A percentile compares a stretch with the other conserved stretches of the same genome.
Conservation (phyloP, 2,329 filamentous ascomycete genomes). For the Exserohilum rostratum region DNA sequence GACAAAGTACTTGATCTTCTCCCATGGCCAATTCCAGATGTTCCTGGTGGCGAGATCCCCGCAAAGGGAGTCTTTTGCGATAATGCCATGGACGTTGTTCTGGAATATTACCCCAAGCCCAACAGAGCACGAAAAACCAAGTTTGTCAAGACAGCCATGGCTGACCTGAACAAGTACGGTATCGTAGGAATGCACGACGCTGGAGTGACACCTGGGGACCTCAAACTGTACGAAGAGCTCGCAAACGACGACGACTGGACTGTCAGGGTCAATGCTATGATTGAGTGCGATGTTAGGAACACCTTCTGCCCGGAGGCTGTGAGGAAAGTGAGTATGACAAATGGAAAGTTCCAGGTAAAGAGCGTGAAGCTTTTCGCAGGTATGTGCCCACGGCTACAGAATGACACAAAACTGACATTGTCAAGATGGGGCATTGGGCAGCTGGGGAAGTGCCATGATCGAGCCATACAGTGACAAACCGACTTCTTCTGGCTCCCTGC, state of each 20-base stretch:
- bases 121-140: slow-evolving; percentile 58
- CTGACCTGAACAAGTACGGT: slow-evolving; percentile 66
- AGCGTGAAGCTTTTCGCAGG: slow-evolving; percentile 74
- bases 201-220: slow-evolving; percentile 62
- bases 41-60: slow-evolving; percentile 70
- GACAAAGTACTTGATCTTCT: slow-evolving; percentile 67
- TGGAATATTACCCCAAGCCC: slow-evolving; percentile 63
- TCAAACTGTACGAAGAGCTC: slow-evolving; percentile 62
- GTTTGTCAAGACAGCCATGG: slow-evolving; percentile 67
- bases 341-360: slow-evolving; percentile 61
- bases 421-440: slow-evolving; percentile 70
- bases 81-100: slow-evolving; percentile 71
- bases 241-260: slow-evolving; percentile 61
- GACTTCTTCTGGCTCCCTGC: slow-evolving; percentile 66
- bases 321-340: slow-evolving; percentile 51
- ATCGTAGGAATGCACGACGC: slow-evolving; percentile 74
- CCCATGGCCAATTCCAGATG: slow-evolving; percentile 54
- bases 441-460: slow-evolving; percentile 75
- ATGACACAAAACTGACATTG: slow-evolving; percentile 16
- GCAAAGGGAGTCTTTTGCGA: slow-evolving; percentile 74
- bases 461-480: slow-evolving; percentile 71
- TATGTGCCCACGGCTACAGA: slow-evolving; percentile 37
- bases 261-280: slow-evolving; percentile 70
- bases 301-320: slow-evolving; percentile 65
- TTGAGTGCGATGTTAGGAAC: slow-evolving; percentile 69